Evolutionary conservation across 768 basidiomycete species (phyloP), one percentile per base, ranked within the genome.

Genomic region (Kwoniella heveanensis): DNA sequence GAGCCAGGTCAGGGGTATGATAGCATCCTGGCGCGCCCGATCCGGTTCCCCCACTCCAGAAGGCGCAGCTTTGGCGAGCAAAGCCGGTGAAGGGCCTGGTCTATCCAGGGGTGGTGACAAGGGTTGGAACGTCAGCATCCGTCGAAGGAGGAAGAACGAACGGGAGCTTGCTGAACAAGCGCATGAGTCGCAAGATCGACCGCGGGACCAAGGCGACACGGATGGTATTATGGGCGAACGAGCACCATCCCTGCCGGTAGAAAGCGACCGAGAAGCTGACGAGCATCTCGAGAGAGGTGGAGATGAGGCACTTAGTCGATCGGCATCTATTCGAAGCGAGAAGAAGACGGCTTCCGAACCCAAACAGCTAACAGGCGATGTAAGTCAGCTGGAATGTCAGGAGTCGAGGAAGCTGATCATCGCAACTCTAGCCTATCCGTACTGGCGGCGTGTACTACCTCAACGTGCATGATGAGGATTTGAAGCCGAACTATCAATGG

Each of bases 371-470:
- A 62, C 70, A 5, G 70, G 70, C 3, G 66, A 71, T 48, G 70
- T 71, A 37, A 51, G 70, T 51, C n/a, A 5, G 13, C 51, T 53
- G 21, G 0, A 24, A 46, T 49, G 57, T n/a, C n/a, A n/a, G n/a
- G n/a, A n/a, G n/a, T n/a, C n/a, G n/a, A n/a, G n/a, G n/a, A 52
- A 22, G 15, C 37, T 48, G 29, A 54, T 51, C 12, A 29, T 30
- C 48, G 24, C 37, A 32, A 6, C 2, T 13, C 36, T 27, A 95
- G 93, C 92, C 92, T 3, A 82, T 91, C 13, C 88, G 90, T 61
- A 89, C 91, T 44, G 93, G 93, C 15, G 82, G 87, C 15, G 81
- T 96, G 0, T 95, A 91, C 88, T 96, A 92, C 75, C 85, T 96
- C 57, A 95, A 96, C 60, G 93, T 95, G 0, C 93, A 96, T 72